A percentile compares a stretch with the other conserved stretches of the same genome.
Conservation (phyloP, 2,329 filamentous ascomycete species). For the Cordyceps tenuipes region DNA sequence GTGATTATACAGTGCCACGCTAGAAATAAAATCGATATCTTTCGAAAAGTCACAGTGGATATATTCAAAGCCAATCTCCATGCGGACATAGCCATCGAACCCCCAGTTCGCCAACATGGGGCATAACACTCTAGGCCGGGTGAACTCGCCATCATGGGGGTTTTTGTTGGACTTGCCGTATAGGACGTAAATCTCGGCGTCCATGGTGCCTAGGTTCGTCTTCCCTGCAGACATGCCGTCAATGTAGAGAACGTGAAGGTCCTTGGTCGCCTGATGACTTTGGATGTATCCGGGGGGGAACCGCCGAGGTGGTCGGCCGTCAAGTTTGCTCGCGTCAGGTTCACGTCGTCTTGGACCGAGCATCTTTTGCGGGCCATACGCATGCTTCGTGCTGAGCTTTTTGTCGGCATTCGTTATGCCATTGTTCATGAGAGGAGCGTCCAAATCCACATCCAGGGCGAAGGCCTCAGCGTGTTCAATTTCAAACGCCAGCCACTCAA, state of each 20-base stretch:
- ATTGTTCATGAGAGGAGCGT: background rate
- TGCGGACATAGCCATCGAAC: constrained; percentile 57
- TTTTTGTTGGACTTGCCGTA: constrained; percentile 18
- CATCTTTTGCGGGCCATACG: background rate
- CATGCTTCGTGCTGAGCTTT: background rate
- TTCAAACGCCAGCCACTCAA: constrained; percentile 71
- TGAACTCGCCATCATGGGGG: constrained; percentile 36
- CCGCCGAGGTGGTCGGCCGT: background rate
- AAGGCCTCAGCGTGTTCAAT: constrained; percentile 64
- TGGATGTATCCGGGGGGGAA: constrained; percentile 50
- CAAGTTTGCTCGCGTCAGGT: background rate
- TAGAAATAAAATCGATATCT: constrained; percentile 30
- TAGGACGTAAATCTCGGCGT: constrained; percentile 57
- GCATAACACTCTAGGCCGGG: constrained; percentile 49
- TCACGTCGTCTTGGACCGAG: constrained; percentile 3
- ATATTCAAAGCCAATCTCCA: constrained; percentile 64
- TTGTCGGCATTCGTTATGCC: background rate
- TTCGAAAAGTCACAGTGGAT: constrained; percentile 56
- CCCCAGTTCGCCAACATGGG: constrained; percentile 42
- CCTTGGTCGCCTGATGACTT: constrained; percentile 51
- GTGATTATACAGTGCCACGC: constrained; percentile 19
- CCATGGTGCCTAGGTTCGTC: constrained; percentile 55
- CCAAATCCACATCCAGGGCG: constrained; percentile 28
- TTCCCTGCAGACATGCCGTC: constrained; percentile 66
- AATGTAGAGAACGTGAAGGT: constrained; percentile 55